phyloP scores from a whole-genome alignment of 176 grass and related monocot genomes.

The Tillandsia leiboldiana region DNA sequence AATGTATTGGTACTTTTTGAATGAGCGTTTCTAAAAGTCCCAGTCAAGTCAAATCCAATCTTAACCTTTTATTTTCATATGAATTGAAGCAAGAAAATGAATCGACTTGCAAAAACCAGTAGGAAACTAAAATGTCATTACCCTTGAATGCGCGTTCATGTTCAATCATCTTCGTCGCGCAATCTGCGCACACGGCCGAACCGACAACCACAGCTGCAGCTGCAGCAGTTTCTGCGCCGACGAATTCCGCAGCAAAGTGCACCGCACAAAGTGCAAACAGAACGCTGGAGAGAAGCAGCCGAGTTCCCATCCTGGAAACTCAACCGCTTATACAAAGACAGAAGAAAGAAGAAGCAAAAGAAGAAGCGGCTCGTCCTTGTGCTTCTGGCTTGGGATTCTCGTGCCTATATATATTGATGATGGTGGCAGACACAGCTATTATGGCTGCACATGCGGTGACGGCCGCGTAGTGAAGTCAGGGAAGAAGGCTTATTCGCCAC shows the following conservation, averaged over 20 bases:
- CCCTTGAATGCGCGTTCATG: slow-evolving; percentile 32
- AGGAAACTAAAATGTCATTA: neutral
- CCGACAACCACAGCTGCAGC: slow-evolving; percentile 25
- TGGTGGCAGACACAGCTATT: neutral
- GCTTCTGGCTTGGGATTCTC: neutral
- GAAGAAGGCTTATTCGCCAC: neutral
- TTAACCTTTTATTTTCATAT: neutral
- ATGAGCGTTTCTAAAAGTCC: too few relatives aligned
- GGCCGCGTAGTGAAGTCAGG: neutral
- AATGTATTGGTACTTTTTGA: neutral
- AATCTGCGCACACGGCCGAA: slow-evolving; percentile 37
- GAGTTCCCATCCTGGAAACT: neutral
- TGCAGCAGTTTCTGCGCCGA: neutral
- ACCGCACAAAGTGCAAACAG: neutral
- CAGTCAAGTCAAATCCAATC: too few relatives aligned
- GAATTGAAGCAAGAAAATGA: neutral
- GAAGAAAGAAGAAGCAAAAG: neutral
- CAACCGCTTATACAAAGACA: neutral
- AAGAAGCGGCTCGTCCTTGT: neutral
- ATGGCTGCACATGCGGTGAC: neutral
- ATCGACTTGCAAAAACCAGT: neutral
- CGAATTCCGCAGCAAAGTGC: neutral
- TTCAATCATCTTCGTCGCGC: slow-evolving; percentile 15
- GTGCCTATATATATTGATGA: neutral
- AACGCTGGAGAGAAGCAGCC: neutral